These are phyloP conservation scores for Suillus subluteus DNA, from an alignment of 768 basidiomycete species.

Conservation along the genomic window DNA sequence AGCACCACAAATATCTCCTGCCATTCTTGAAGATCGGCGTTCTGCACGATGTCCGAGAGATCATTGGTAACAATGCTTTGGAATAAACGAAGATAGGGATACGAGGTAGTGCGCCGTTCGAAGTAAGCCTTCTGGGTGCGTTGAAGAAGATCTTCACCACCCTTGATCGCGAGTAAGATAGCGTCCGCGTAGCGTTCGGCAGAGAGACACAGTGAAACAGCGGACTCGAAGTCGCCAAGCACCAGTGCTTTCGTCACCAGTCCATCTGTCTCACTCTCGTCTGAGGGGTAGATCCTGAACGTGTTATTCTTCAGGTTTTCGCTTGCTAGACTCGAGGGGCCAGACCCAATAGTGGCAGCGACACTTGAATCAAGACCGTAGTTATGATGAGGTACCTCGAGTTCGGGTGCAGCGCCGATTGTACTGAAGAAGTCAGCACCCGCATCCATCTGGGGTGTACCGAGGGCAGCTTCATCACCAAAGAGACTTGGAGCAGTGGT, in stretches of 20 bases:
- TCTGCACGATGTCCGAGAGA: slow-evolving; percentile 91
- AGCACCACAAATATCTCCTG: slow-evolving; percentile 95
- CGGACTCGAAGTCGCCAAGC: slow-evolving; percentile 92
- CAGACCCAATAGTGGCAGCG: slow-evolving; percentile 93
- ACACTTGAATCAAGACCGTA: slow-evolving; percentile 87
- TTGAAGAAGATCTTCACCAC: slow-evolving; percentile 83
- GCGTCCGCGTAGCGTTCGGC: slow-evolving; percentile 93
- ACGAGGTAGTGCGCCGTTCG: slow-evolving; percentile 69
- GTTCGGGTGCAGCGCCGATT: slow-evolving; percentile 58
- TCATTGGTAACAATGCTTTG: slow-evolving; percentile 94
- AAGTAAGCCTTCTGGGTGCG: slow-evolving; percentile 95
- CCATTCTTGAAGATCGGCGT: slow-evolving; percentile 95
- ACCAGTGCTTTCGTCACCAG: slow-evolving; percentile 93
- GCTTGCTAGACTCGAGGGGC: slow-evolving; percentile 80
- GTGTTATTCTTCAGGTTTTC: slow-evolving; percentile 76
- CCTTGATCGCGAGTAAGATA: slow-evolving; percentile 89
- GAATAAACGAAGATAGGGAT: slow-evolving; percentile 92
- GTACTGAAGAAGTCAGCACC: slow-evolving; percentile 90
- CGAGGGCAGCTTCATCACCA: slow-evolving; percentile 70
- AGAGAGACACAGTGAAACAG: slow-evolving; percentile 89
- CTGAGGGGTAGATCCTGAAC: slow-evolving; percentile 88
- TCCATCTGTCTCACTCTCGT: slow-evolving; percentile 86
- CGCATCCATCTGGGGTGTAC: slow-evolving; percentile 64
- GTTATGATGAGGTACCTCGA: slow-evolving; percentile 78
- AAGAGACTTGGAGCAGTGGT: slow-evolving; percentile 90